Conservation (phyloP, 2,329 filamentous ascomycete genomes). For the Calonectria pauciramosa region DNA sequence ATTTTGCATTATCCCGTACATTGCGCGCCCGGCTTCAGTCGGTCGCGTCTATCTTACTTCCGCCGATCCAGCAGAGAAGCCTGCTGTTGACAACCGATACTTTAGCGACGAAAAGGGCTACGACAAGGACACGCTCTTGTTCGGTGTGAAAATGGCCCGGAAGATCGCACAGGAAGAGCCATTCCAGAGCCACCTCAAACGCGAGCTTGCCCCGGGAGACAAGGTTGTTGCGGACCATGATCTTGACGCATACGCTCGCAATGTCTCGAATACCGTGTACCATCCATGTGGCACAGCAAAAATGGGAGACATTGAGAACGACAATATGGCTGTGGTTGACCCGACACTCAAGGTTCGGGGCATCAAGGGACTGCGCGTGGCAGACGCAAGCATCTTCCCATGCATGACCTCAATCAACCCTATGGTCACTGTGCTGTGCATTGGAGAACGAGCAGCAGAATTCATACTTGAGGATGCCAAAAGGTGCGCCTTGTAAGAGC, state of each 20-base stretch:
- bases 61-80: constrained; percentile 79
- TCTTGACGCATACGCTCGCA: constrained; percentile 81
- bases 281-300: background rate
- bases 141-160: constrained; percentile 74
- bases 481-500: background rate
- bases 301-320: background rate
- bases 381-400: constrained; percentile 18
- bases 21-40: constrained; percentile 81
- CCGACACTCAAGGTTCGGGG: background rate
- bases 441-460: constrained; percentile 22
- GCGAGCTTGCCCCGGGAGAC: constrained; percentile 82
- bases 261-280: background rate
- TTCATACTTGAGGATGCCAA: constrained; percentile 4
- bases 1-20: constrained; percentile 93
- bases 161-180: constrained; percentile 79
- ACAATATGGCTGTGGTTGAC: background rate
- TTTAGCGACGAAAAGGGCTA: constrained; percentile 88
- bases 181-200: constrained; percentile 85
- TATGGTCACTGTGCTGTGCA: constrained; percentile 19
- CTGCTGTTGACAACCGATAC: constrained; percentile 87
- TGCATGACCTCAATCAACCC: constrained; percentile 16
- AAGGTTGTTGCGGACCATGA: constrained; percentile 80
- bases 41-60: constrained; percentile 83
- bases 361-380: background rate
- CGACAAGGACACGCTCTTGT: constrained; percentile 82